Percentiles rank a stretch among this genome's conserved stretches.
Evolutionary conservation across 306 rosid genomes (phyloP).

Genomic region (Citrullus amarus): DNA sequence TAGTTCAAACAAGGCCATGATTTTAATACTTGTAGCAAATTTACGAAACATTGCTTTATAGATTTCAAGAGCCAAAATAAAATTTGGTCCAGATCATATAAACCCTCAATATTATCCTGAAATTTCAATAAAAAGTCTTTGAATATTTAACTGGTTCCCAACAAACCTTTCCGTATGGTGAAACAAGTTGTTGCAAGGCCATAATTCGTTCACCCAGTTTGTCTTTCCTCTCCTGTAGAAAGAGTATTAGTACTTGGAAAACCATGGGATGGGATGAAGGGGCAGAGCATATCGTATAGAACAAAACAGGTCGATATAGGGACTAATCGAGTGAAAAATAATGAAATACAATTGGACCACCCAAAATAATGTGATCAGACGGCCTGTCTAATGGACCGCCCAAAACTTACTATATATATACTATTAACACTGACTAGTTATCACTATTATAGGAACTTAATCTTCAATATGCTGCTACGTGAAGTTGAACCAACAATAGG

Average conservation of each 20-base stretch:
- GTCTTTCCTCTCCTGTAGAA: constrained; percentile 80
- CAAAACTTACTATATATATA: neutral
- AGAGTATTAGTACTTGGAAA: neutral
- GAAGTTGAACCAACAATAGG: constrained; percentile 2
- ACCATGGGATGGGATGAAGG: neutral
- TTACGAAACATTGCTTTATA: neutral
- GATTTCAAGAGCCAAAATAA: neutral
- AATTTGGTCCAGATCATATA: neutral
- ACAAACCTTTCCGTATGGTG: constrained; percentile 89
- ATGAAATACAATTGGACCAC: neutral
- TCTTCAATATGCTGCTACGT: neutral
- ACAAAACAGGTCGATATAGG: neutral
- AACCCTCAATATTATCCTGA: neutral
- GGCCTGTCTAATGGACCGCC: neutral
- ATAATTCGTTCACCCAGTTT: constrained; percentile 70
- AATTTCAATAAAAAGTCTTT: neutral
- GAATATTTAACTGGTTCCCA: neutral
- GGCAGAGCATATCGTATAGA: neutral
- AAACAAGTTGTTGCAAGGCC: constrained; percentile 93
- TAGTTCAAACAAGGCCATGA: neutral
- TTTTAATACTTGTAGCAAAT: neutral
- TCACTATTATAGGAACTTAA: neutral
- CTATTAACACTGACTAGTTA: neutral
- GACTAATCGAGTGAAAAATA: neutral
- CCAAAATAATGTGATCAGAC: neutral